phyloP scores from a whole-genome alignment of 768 basidiomycete species.

The Sporobolomyces roseus region DNA sequence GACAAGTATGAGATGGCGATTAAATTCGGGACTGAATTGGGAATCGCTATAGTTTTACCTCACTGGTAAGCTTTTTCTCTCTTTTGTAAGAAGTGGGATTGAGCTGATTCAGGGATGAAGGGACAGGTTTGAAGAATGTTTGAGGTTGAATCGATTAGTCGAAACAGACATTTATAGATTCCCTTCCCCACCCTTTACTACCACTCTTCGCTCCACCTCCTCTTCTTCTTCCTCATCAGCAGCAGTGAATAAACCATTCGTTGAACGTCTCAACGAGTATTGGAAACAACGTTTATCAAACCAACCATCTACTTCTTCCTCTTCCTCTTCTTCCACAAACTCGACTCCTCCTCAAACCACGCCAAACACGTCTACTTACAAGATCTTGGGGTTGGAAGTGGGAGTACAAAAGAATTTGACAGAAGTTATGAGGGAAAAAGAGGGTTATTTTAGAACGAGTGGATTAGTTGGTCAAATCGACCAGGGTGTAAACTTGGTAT shows the following conservation, averaged over 20 bases:
- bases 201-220: constrained; percentile 29
- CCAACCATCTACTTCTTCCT: not conserved
- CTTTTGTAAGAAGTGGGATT: not conserved
- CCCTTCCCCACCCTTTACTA: constrained; percentile 62
- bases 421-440: not conserved
- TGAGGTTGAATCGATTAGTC: constrained; percentile 44
- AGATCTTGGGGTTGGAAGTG: not conserved
- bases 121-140: constrained; percentile 60
- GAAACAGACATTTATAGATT: constrained; percentile 46
- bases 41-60: constrained; percentile 69
- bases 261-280: constrained; percentile 14
- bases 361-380: not conserved
- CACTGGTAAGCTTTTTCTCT: constrained; percentile 61
- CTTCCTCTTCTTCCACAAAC: not conserved
- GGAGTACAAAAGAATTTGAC: not conserved
- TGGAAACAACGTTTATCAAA: constrained; percentile 8
- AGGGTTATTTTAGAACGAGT: too few relatives aligned
- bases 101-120: not conserved
- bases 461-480: too few relatives aligned
- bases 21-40: constrained; percentile 47
- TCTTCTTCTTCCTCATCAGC: too few relatives aligned
- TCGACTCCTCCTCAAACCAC: not conserved
- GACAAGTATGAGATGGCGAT: constrained; percentile 60
- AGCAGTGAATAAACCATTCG: constrained; percentile 17
- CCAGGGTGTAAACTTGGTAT: too few relatives aligned